phyloP scores from a whole-genome alignment of 2,329 filamentous ascomycete species.

The Colletotrichum musae region DNA sequence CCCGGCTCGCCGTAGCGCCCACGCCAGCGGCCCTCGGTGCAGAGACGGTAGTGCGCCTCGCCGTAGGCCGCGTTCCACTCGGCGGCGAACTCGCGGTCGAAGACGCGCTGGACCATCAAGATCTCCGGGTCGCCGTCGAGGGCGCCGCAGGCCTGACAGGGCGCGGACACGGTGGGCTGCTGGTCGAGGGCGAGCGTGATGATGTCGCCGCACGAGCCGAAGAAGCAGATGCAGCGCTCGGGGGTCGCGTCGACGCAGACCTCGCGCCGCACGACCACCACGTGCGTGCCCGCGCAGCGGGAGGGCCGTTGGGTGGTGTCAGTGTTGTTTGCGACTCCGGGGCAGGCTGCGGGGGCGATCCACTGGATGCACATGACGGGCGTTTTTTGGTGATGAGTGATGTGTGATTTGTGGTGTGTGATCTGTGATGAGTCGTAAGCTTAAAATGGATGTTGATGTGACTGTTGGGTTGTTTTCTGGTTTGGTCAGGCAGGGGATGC shows the following conservation, averaged over 20 bases:
- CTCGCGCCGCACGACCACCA: slow-evolving; percentile 22
- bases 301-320: neutral
- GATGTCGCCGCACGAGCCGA: slow-evolving; percentile 29
- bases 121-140: slow-evolving; percentile 25
- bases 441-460: neutral
- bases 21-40: slow-evolving; percentile 30
- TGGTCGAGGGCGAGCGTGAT: slow-evolving; percentile 6
- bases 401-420: neutral
- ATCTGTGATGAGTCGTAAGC: neutral
- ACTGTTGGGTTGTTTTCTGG: slow-evolving; percentile 1
- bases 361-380: slow-evolving; percentile 35
- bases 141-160: slow-evolving; percentile 24
- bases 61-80: slow-evolving; percentile 26
- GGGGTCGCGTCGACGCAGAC: slow-evolving; percentile 9
- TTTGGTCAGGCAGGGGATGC: neutral
- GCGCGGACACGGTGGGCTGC: slow-evolving; percentile 13
- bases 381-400: neutral
- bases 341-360: slow-evolving; percentile 32
- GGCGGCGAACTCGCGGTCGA: slow-evolving; percentile 19
- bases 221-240: slow-evolving; percentile 29
- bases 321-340: neutral
- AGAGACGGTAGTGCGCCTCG: slow-evolving; percentile 5
- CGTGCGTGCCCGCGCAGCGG: slow-evolving; percentile 25
- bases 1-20: slow-evolving; percentile 1
- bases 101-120: slow-evolving; percentile 18